Base-by-base conservation (phyloP, 2,329 filamentous ascomycete genomes). In the Sclerotinia subarctica region DNA sequence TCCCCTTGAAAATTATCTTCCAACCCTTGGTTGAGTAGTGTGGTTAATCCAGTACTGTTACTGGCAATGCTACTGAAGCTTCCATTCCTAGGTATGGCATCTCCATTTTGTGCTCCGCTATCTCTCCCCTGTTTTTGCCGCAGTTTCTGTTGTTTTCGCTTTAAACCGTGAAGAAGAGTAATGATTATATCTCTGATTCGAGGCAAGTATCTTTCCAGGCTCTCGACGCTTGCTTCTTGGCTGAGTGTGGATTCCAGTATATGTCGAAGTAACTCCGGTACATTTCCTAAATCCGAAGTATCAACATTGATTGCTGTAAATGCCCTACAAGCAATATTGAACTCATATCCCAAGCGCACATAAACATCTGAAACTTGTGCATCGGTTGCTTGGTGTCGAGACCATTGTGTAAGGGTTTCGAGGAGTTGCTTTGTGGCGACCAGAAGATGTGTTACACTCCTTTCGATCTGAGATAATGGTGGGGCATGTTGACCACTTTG, bases 141-240 rank as follows among this genome's bases (percentile, higher is more conserved):
- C 75, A 99, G 80, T 75, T 93, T 92, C 76, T 96, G 94, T 78
- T 99, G 95, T 79, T 99, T 99, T 79, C 94, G 90, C 82, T 99
- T 99, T 71, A 99, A 81, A 2, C 95, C 95, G 78, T 99, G 95
- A 11, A 99, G 85, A 42, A 99, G 84, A 77, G 96, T 97, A 79
- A 99, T 98, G 77, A 99, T 99, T 76, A 99, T 99, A 79, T 99
- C 95, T 74, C 95, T 89, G 78, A 99, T 99, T 69, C 91, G 88
- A 0, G 95, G 95, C 44, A 99, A 83, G 78, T 96, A 99, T 78
- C 91, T 91, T 78, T 99, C 95, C 70, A 99, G 84, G 78, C 94
- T 97, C 77, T 96, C 90, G 62, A 94, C 89, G 74, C 92, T 97
- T 6, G 95, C 95, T 80, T 98, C 94, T 77, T 99, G 95, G 79